Conservation (phyloP, 495 filamentous ascomycete species). For the Parathielavia appendiculata region DNA sequence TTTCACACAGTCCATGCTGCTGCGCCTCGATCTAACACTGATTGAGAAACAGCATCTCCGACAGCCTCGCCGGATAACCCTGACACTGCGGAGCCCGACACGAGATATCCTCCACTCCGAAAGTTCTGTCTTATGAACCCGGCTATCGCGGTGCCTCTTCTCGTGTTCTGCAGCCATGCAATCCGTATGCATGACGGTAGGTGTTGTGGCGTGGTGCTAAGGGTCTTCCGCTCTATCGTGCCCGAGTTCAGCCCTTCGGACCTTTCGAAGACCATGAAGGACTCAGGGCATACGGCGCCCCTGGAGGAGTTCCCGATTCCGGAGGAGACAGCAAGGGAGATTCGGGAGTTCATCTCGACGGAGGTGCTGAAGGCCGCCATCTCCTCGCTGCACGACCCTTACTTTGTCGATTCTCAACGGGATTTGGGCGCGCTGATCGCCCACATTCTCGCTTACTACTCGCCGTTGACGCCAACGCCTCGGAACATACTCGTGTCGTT, state of each 20-base stretch:
- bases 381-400: constrained; percentile 84
- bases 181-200: constrained; percentile 87
- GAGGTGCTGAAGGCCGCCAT: constrained; percentile 80
- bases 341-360: constrained; percentile 84
- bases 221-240: constrained; percentile 76
- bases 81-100: not conserved
- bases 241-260: constrained; percentile 57
- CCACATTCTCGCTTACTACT: constrained; percentile 72
- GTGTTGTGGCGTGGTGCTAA: constrained; percentile 77
- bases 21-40: constrained; percentile 12
- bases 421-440: constrained; percentile 87
- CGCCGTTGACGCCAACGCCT: constrained; percentile 55
- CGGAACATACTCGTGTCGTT: constrained; percentile 50
- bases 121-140: constrained; percentile 77
- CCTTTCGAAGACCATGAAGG: constrained; percentile 13
- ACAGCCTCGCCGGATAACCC: not conserved
- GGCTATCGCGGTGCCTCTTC: constrained; percentile 74
- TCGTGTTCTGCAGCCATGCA: constrained; percentile 86
- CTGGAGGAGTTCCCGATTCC: constrained; percentile 44
- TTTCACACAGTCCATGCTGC: not conserved
- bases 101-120: constrained; percentile 52
- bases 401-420: constrained; percentile 94
- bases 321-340: constrained; percentile 49
- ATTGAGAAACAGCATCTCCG: constrained; percentile 3
- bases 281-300: constrained; percentile 4